Evolutionary conservation across 352 stramenopile genomes (phyloP).

Genomic region (Halophytophthora batemanensis): DNA sequence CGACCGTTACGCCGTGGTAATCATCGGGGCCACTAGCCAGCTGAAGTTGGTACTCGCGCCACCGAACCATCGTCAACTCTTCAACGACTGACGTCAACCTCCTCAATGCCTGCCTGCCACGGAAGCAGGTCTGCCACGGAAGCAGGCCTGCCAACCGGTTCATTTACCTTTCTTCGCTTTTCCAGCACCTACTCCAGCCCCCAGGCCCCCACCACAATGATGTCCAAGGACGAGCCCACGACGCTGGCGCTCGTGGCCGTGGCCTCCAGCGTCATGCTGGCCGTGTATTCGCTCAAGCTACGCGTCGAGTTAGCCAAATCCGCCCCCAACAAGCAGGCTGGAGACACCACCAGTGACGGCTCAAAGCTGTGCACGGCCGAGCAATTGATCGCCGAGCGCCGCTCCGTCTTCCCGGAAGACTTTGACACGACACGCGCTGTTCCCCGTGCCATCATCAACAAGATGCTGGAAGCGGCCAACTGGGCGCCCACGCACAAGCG

Average conservation of each 20-base stretch:
- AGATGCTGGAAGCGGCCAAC: constrained; percentile 78
- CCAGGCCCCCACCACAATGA: constrained; percentile 5
- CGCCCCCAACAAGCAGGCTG: constrained; percentile 14
- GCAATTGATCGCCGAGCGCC: constrained; percentile 73
- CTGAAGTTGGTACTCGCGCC: too few species aligned
- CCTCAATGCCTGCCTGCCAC: too few species aligned
- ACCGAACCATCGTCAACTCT: too few species aligned
- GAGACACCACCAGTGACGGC: constrained; percentile 14
- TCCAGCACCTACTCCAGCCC: too few species aligned
- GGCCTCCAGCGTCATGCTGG: constrained; percentile 29
- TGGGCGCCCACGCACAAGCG: constrained; percentile 80
- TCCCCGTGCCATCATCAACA: constrained; percentile 53
- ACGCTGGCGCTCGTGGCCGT: constrained; percentile 26
- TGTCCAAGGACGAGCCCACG: constrained; percentile 14
- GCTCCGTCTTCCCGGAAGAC: constrained; percentile 70
- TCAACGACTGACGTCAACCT: too few species aligned
- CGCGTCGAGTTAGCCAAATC: constrained; percentile 15
- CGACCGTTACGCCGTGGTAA: constrained; percentile 10
- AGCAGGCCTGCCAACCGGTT: too few species aligned
- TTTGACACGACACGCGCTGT: constrained; percentile 60
- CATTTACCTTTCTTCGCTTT: too few species aligned
- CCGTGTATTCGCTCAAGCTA: constrained; percentile 39
- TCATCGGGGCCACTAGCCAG: constrained; percentile 14
- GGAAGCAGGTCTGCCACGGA: too few species aligned
- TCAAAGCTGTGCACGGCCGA: constrained; percentile 60